Evolutionary conservation across 2,329 filamentous ascomycete species (phyloP).

Genomic region (Emericellopsis atlantica): DNA sequence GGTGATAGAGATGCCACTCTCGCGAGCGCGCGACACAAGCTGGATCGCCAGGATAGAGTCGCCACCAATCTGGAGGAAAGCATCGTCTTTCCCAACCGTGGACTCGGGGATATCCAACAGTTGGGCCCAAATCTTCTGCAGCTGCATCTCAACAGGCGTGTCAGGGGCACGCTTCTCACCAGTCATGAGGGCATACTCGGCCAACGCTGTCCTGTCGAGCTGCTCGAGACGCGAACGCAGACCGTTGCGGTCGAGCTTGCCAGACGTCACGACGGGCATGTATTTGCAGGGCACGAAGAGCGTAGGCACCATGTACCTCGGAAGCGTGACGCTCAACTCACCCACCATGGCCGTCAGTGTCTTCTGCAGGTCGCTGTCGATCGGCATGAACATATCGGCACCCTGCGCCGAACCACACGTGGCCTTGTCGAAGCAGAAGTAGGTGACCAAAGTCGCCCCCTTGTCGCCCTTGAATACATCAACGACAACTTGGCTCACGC

Average conservation of each 20-base stretch:
- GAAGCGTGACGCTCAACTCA: slow-evolving; percentile 1
- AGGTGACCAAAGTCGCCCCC: background rate
- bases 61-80: slow-evolving; percentile 9
- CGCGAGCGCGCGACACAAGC: slow-evolving; percentile 4
- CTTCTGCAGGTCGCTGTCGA: background rate
- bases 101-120: slow-evolving; percentile 3
- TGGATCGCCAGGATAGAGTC: slow-evolving; percentile 11
- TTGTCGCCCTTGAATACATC: slow-evolving; percentile 3
- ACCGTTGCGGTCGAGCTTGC: slow-evolving; percentile 5
- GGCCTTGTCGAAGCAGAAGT: slow-evolving; percentile 1
- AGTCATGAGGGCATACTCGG: background rate
- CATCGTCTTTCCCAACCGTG: slow-evolving; percentile 5
- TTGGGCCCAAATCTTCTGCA: slow-evolving; percentile 7
- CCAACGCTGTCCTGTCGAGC: background rate
- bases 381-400: background rate
- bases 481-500: slow-evolving; percentile 2
- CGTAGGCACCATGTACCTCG: slow-evolving; percentile 7
- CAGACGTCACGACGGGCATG: slow-evolving; percentile 4
- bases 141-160: slow-evolving; percentile 2
- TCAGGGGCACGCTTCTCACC: slow-evolving; percentile 1
- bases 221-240: background rate
- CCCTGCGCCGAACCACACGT: background rate
- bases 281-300: slow-evolving; percentile 4
- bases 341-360: background rate
- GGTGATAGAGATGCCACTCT: slow-evolving; percentile 2